These are phyloP conservation scores for Eimeria maxima DNA, from an alignment of 169 alveolate species.

Conservation along the genomic window DNA sequence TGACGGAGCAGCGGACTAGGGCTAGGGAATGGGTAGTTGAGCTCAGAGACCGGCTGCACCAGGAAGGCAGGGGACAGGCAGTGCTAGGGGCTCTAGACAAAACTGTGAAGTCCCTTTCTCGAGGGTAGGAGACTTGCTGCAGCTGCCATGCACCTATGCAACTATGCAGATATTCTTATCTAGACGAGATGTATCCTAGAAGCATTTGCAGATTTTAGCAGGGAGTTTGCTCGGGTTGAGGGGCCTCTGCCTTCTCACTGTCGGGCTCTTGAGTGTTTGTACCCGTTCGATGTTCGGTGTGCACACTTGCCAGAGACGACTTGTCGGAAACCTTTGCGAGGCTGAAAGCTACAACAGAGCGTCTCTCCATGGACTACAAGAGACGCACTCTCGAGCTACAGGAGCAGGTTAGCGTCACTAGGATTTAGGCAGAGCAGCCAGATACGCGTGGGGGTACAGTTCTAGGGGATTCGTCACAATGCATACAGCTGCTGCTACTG, in stretches of 20 bases:
- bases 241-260: neutral
- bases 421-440: neutral
- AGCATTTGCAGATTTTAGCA: neutral
- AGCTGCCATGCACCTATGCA: neutral
- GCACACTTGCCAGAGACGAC: constrained; percentile 6
- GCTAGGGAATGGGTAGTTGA: constrained; percentile 31
- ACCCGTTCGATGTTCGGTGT: neutral
- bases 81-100: constrained; percentile 29
- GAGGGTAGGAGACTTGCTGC: neutral
- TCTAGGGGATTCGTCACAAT: neutral
- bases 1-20: constrained; percentile 48
- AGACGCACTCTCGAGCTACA: constrained; percentile 26
- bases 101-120: constrained; percentile 6
- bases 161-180: neutral
- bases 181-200: neutral
- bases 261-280: neutral
- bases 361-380: constrained; percentile 10
- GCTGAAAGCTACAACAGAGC: neutral
- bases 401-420: neutral
- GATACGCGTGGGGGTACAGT: neutral
- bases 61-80: constrained; percentile 45
- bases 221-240: neutral
- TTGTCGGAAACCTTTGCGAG: neutral
- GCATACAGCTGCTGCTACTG: neutral
- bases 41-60: neutral